Percentiles rank a stretch among this genome's conserved stretches.
Conservation (phyloP, 164 flowering plant genomes). For the Stephania cephalantha region DNA sequence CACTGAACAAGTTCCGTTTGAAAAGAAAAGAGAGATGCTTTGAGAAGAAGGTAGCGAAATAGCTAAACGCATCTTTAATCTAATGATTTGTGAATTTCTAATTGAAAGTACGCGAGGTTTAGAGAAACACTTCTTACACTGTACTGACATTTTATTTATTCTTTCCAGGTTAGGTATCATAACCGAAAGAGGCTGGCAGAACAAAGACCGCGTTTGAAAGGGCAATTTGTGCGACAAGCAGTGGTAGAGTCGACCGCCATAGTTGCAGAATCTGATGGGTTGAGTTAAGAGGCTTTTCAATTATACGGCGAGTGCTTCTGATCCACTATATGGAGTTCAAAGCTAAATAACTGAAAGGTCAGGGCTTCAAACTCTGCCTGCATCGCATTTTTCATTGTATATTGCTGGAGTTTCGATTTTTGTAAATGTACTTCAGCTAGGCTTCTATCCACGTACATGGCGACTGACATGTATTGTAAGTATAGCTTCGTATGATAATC, state of each 20-base stretch:
- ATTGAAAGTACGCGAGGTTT: background rate
- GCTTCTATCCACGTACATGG: background rate
- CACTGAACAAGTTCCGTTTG: constrained; percentile 39
- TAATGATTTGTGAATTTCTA: background rate
- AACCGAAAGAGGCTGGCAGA: constrained; percentile 58
- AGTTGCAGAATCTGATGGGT: constrained; percentile 12
- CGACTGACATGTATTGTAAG: background rate
- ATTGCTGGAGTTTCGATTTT: constrained; percentile 5
- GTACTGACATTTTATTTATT: constrained; percentile 8
- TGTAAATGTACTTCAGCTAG: background rate
- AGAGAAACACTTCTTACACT: background rate
- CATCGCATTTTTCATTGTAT: background rate
- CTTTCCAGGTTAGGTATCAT: constrained; percentile 48
- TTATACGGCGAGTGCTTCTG: background rate
- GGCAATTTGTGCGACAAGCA: constrained; percentile 48
- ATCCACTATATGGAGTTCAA: background rate
- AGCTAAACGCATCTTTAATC: background rate
- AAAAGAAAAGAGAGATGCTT: constrained; percentile 54
- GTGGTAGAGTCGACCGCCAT: constrained; percentile 17
- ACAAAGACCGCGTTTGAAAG: constrained; percentile 48
- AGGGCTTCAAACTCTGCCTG: background rate
- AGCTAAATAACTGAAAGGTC: background rate
- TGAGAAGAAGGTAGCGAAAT: constrained; percentile 43
- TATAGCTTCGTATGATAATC: background rate
- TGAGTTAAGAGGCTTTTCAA: background rate